Evolutionary conservation across 495 filamentous ascomycete species (phyloP).

Genomic region (Aspergillus coremiiformis): DNA sequence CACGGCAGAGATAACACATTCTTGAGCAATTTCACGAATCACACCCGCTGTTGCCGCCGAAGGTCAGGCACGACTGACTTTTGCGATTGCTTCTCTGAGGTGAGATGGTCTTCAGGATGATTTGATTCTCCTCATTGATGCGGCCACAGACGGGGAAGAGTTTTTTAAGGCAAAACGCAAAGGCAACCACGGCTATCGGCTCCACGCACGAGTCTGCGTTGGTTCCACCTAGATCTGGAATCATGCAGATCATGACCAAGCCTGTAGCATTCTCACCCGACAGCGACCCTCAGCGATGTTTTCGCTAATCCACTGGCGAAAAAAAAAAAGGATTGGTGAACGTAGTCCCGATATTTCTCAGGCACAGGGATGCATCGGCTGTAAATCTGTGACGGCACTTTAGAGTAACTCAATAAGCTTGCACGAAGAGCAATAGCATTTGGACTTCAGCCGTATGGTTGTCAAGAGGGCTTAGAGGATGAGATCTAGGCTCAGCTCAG

Average conservation of each 20-base stretch:
- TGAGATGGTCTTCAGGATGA: no score
- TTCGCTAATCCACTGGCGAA: not conserved
- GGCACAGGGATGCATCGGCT: not conserved
- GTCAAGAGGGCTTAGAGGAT: not conserved
- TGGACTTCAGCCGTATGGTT: not conserved
- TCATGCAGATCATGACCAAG: not conserved
- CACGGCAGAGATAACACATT: not conserved
- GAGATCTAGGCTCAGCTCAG: not conserved
- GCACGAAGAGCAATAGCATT: no score
- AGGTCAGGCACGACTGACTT: no score
- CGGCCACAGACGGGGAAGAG: not conserved
- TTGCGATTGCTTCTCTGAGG: no score
- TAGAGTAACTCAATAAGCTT: not conserved
- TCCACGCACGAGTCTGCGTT: not conserved
- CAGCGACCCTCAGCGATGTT: not conserved
- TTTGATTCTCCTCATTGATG: no score
- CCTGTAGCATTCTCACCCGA: not conserved
- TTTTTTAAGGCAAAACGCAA: slow-evolving; percentile 2
- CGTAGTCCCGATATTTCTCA: not conserved
- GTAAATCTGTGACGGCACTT: not conserved
- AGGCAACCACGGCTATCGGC: slow-evolving; percentile 2
- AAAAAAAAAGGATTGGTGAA: no score
- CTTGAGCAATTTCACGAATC: not conserved
- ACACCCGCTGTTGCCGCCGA: not conserved
- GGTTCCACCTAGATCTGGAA: not conserved